Base-by-base conservation (phyloP, 2,329 filamentous ascomycete genomes). In the Elsinoe necatrix region DNA sequence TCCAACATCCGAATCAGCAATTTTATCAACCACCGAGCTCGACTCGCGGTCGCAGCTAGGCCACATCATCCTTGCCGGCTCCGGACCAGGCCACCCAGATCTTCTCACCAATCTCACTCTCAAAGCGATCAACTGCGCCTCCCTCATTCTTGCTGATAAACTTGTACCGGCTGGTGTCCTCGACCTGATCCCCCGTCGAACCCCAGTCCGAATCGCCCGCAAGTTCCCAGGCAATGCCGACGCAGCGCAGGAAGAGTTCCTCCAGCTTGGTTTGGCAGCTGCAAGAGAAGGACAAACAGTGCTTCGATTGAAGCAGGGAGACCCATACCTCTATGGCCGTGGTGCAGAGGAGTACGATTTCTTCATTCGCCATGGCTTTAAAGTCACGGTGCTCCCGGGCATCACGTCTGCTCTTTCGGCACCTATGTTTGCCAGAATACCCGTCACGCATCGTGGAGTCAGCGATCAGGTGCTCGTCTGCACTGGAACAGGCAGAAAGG, bases 181-280 rank as follows among this genome's bases (percentile, higher is more conserved):
- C 8, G 88, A 92, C 61, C 81, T 98, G 14, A 87, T 97, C 57
- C 93, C 93, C 1, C 88, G 93, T 34, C 83, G 92, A 55, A 95
- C 91, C 7, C 85, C 86, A 8, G 85, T 97, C 11, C 84, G 89
- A 65, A 98, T 98, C 64, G 92, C 93, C 3, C 86, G 91, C 66
- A 98, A 98, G 70, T 98, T 98, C 72, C 93, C 93, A 0, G 93
- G 93, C 20, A 97, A 98, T 71, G 93, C 93, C 39, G 93, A 98
- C 64, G 83, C 83, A 43, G 93, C 93, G 0, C 93, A 98, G 69
- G 84, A 91, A 66, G 93, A 98, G 71, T 82, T 98, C 3, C 80
- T 95, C 2, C 79, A 84, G 55, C 79, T 89, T 64, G 93, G 89
- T 0, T 76, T 95, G 1, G 80, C 81, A 2, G 89, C 83, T 1